Base-by-base conservation (phyloP, 2,329 filamentous ascomycete genomes). In the Monosporascus sp. region DNA sequence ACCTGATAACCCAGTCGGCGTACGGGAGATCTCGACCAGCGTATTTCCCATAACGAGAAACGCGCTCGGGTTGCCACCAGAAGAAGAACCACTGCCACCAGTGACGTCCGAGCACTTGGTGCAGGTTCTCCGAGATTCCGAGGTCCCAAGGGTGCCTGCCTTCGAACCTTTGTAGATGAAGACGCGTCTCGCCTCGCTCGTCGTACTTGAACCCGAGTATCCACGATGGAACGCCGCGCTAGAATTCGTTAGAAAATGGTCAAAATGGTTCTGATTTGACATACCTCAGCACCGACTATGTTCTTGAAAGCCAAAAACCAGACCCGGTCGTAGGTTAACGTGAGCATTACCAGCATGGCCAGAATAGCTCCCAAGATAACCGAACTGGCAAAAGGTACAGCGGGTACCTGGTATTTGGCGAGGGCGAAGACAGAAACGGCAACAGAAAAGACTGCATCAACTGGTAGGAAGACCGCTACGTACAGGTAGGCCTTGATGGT, bases 401-500 rank as follows among this genome's bases (percentile, higher is more conserved):
- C 24, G 4, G 24, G 24, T 24, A 24, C 16, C 8, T 44, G 19
- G 11, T 44, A 5, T 17, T 6, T 45, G 36, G 48, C 31, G 11
- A 56, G 17, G 20, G 56, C 55, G 19, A 22, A 31, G 26, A 52
- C 19, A 4, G 52, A 54, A 7, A 55, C 48, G 22, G 47, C 45
- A 11, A 57, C 19, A 20, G 52, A 53, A 31, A 54, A 54, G 3
- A 56, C 1, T n/a, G 50, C 46, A 27, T 61, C 59, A 2, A 61
- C 43, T 17, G 51, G 48, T 22, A 59, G 51, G 52, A 59, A 58
- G 24, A 59, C 22, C 20, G 56, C 26, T 5, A 52, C 26, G 49
- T 49, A 58, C 20, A 52, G 48, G 49, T 61, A 61, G 27, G 55
- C 43, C 54, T 61, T 61, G 40, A 61, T 53, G 5, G 59, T 59